Conservation (phyloP, 345 rosid species). For the Gossypium ekmanianum region DNA sequence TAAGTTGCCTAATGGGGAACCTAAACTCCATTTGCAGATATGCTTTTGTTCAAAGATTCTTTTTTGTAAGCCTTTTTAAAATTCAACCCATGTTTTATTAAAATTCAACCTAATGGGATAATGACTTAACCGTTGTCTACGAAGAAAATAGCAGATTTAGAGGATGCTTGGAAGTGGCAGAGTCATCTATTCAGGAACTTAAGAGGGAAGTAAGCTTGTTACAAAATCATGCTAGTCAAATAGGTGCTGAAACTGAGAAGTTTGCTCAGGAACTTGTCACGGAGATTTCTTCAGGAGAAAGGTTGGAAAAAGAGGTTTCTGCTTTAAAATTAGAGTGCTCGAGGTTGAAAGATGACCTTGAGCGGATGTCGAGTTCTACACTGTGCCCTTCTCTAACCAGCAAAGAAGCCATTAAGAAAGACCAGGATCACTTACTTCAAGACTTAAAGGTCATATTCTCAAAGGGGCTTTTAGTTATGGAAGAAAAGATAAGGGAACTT, state of each 20-base stretch:
- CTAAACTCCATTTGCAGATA: slow-evolving; percentile 2
- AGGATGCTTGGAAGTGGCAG: slow-evolving; percentile 76
- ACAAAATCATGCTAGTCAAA: slow-evolving; percentile 64
- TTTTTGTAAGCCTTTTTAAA: no score
- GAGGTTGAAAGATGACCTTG: slow-evolving; percentile 69
- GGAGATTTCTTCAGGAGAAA: slow-evolving; percentile 83
- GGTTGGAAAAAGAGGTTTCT: slow-evolving; percentile 69
- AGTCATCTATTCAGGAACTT: slow-evolving; percentile 71
- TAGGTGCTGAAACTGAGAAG: slow-evolving; percentile 61
- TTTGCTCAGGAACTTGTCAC: slow-evolving; percentile 63
- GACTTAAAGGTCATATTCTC: slow-evolving; percentile 54
- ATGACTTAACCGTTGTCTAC: slow-evolving; percentile 50
- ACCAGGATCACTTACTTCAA: slow-evolving; percentile 36
- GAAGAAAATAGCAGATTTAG: slow-evolving; percentile 79
- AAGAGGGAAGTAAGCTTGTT: slow-evolving; percentile 66
- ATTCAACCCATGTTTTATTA: no score
- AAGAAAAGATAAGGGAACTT: slow-evolving; percentile 67
- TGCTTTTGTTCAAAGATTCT: no score
- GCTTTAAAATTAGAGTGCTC: slow-evolving; percentile 74
- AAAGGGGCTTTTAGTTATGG: slow-evolving; percentile 62
- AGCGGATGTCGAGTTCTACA: slow-evolving; percentile 35
- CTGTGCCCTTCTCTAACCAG: slow-evolving; percentile 30
- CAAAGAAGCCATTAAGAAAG: slow-evolving; percentile 34
- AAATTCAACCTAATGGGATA: slow-evolving; percentile 24
- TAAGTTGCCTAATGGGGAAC: not conserved